Base-by-base conservation (phyloP, 441 rosid species). In the Euphorbia schlechtendalii region DNA sequence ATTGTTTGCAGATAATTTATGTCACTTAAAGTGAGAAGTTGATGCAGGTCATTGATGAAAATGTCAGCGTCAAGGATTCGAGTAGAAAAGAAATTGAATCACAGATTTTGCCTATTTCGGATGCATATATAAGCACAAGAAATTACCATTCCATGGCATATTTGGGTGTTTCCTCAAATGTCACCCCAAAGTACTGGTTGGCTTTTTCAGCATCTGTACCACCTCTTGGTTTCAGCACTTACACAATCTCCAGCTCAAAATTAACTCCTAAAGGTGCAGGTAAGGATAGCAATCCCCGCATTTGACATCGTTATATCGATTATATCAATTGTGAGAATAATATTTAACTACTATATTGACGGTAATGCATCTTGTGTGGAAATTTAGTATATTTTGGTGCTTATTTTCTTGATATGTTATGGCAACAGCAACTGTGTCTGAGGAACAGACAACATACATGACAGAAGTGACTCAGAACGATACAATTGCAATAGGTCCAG, bases 181-280 rank as follows among this genome's bases (percentile, higher is more conserved):
- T 67, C 72, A 76, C 81, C 40, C 96, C 96, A 24, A 92, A 86
- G 67, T 89, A 84, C 78, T 87, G 96, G 98, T 88, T 95, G 62
- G 95, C 95, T 69, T 95, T 95, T 76, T 51, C 84, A 32, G 96
- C 75, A 25, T 82, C 91, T 68, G 85, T 85, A 22, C 97, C 96
- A 55, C 92, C 99, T 65, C 87, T 95, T 71, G 97, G 98, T 74
- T 95, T 85, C 85, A 83, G 73, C 74, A 89, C 93, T 49, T 92
- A 92, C 74, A 77, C 78, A 34, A 74, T 95, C 73, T 82, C 87
- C 22, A 63, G 56, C 56, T 67, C 78, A 69, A 72, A 76, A 74
- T 75, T 85, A 21, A 59, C 66, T 61, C 58, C 82, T 71, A 79
- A 78, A 73, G 70, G 27, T 48, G 62, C 83, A 81, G 89, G 95